Evolutionary conservation across 805 yeast species (phyloP), one percentile per base, ranked within the genome.

Genomic region (Zygotorulaspora sp.): DNA sequence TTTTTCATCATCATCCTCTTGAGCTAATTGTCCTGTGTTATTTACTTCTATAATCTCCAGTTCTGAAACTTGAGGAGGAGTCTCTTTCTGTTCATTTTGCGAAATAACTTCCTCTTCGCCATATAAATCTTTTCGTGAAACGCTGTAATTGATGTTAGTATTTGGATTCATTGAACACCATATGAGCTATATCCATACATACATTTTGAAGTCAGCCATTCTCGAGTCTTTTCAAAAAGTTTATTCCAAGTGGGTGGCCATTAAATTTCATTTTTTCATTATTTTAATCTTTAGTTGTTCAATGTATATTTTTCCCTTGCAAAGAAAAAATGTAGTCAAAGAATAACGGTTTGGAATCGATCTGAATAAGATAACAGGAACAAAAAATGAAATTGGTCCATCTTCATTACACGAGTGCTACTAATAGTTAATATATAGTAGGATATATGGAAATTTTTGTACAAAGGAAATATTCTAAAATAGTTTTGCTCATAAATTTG

Each of bases 51-150:
- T 57, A 30, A 58, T 39, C 45, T 58, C 55, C 18, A 52, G 33
- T 1, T 50, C 51, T 24, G 50, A 53, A 66, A 70, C 55, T 53
- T 65, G 52, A 53, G 15, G 6, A 14, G 23, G 11, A 12, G 36
- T 41, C 2, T 40, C 36, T 5, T 44, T 15, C 5, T 37, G 27
- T 12, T 26, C 30, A 7, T 31, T 28, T 25, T 41, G 20, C 11
- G 27, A 23, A 24, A 44, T 44, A 21, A 25, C 32, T 4, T 42
- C 40, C 19, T 42, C 43, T 6, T 42, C 43, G 15, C 46, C 49
- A 38, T 37, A 50, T 19, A 52, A 19, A 29, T 51, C 55, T 30
- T 44, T 46, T 25, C 58, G 49, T 9, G 56, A 49, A 6, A 53
- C 53, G 10, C 55, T 53, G 15, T 7, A 15, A 12, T 9, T 5